A percentile compares a stretch with the other conserved stretches of the same genome.
phyloP scores from a whole-genome alignment of 2,329 filamentous ascomycete genomes.

The Pyrenochaeta sp. region DNA sequence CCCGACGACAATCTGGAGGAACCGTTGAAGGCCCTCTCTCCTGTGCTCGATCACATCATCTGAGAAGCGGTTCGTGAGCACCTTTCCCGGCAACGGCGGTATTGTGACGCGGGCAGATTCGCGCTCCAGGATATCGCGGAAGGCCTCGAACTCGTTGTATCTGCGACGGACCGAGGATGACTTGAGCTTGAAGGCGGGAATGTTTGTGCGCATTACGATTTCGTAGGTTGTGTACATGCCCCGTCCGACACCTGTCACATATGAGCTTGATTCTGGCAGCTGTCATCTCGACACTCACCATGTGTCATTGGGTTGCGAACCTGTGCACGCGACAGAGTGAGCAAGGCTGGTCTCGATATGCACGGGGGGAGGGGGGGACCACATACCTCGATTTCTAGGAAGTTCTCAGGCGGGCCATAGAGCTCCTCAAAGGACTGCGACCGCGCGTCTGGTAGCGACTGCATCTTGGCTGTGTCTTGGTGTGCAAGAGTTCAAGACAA shows the following conservation, averaged over 20 bases:
- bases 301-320: conserved; percentile 76
- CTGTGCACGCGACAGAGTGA: conserved; percentile 57
- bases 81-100: conserved; percentile 92
- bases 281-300: conserved; percentile 16
- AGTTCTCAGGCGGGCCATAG: conserved; percentile 98
- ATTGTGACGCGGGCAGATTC: conserved; percentile 95
- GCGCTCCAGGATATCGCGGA: conserved; percentile 95
- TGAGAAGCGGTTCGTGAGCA: conserved; percentile 97
- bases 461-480: conserved; percentile 54
- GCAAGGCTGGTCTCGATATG: conserved; percentile 20
- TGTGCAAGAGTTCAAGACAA: conserved; percentile 2
- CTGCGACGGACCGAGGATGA: conserved; percentile 83
- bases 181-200: conserved; percentile 96
- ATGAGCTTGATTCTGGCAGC: conserved; percentile 3
- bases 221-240: conserved; percentile 99
- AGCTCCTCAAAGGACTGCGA: conserved; percentile 98
- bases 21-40: conserved; percentile 89
- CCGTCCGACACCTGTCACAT: conserved; percentile 87
- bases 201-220: conserved; percentile 97
- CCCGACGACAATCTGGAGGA: conserved; percentile 95
- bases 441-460: conserved; percentile 72
- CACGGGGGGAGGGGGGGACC: conserved; percentile 6
- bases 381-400: conserved; percentile 91
- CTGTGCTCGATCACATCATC: conserved; percentile 98
- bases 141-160: conserved; percentile 98